A percentile compares a stretch with the other conserved stretches of the same genome.
Evolutionary conservation across 2,329 filamentous ascomycete genomes (phyloP).

Genomic region (Fonsecaea pugnacius): DNA sequence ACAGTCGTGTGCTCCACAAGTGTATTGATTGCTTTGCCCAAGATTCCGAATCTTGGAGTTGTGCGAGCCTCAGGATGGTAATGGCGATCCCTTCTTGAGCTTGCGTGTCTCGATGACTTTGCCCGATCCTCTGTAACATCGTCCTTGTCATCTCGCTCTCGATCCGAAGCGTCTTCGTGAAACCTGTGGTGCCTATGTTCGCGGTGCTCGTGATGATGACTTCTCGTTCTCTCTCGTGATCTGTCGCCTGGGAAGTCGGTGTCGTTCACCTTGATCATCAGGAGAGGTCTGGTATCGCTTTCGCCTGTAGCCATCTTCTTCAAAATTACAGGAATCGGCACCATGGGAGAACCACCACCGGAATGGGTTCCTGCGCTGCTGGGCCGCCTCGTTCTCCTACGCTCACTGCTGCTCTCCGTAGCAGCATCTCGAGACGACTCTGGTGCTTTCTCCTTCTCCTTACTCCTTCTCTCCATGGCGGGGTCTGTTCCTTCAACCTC

Average conservation of each 20-base stretch:
- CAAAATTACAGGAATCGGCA: slow-evolving; percentile 24
- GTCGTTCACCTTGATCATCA: slow-evolving; percentile 42
- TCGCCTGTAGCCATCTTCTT: slow-evolving; percentile 46
- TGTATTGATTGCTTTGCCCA: slow-evolving; percentile 23
- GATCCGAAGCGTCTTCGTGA: slow-evolving; percentile 4
- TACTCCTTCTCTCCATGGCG: no score
- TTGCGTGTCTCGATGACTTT: slow-evolving; percentile 17
- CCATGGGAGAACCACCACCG: slow-evolving; percentile 27
- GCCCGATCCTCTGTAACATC: slow-evolving; percentile 14
- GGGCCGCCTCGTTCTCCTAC: slow-evolving; percentile 21
- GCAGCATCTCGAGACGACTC: slow-evolving; percentile 7
- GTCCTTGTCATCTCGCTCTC: slow-evolving; percentile 15
- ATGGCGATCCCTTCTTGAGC: slow-evolving; percentile 17
- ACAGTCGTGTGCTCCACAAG: slow-evolving; percentile 25
- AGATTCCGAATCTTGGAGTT: slow-evolving; percentile 20
- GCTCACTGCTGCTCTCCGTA: slow-evolving; percentile 9
- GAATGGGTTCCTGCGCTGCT: slow-evolving; percentile 29
- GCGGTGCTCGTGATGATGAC: slow-evolving; percentile 17
- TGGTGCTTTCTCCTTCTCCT: no score
- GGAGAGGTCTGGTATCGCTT: slow-evolving; percentile 47
- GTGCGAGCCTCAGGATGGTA: slow-evolving; percentile 20
- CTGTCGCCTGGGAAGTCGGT: slow-evolving; percentile 14
- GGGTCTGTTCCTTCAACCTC: no score
- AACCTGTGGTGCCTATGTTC: slow-evolving; percentile 18
- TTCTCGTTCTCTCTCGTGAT: slow-evolving; percentile 19